These are phyloP conservation scores for Kernera saxatilis DNA, from an alignment of 345 rosid genomes.

Conservation along the genomic window DNA sequence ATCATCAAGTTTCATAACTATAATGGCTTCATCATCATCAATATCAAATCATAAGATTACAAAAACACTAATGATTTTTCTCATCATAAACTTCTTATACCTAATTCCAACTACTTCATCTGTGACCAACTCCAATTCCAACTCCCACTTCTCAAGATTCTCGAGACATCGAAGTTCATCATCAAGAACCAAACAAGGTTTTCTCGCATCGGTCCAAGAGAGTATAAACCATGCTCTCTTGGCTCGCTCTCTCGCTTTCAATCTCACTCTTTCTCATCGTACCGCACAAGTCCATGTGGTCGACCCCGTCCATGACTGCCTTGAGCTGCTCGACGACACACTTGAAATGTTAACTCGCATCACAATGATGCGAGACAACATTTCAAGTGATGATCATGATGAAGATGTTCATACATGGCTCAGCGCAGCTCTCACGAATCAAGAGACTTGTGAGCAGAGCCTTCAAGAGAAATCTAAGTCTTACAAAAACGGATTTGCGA, in stretches of 20 bases:
- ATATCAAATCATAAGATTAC: not conserved
- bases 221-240: constrained; percentile 34
- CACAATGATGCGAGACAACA: not conserved
- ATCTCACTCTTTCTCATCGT: constrained; percentile 17
- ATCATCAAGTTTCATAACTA: constrained; percentile 6
- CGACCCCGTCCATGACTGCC: constrained; percentile 37
- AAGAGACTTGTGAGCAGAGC: constrained; percentile 47
- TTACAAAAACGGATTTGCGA: not conserved
- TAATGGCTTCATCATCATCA: constrained; percentile 23
- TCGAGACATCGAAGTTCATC: constrained; percentile 25
- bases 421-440: constrained; percentile 51
- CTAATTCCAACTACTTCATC: constrained; percentile 11
- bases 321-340: constrained; percentile 49
- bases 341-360: constrained; percentile 39
- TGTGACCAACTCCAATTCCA: constrained; percentile 1
- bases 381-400: not conserved
- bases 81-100: constrained; percentile 5
- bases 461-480: constrained; percentile 24
- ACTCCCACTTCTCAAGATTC: constrained; percentile 44
- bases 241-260: constrained; percentile 32
- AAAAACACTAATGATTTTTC: constrained; percentile 2
- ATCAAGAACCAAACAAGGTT: constrained; percentile 26
- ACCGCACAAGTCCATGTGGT: not conserved
- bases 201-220: constrained; percentile 32
- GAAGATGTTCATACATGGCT: constrained; percentile 53